Evolutionary conservation across 169 alveolate species (phyloP), one percentile per base, ranked within the genome.

Genomic region (Babesia gibsoni): DNA sequence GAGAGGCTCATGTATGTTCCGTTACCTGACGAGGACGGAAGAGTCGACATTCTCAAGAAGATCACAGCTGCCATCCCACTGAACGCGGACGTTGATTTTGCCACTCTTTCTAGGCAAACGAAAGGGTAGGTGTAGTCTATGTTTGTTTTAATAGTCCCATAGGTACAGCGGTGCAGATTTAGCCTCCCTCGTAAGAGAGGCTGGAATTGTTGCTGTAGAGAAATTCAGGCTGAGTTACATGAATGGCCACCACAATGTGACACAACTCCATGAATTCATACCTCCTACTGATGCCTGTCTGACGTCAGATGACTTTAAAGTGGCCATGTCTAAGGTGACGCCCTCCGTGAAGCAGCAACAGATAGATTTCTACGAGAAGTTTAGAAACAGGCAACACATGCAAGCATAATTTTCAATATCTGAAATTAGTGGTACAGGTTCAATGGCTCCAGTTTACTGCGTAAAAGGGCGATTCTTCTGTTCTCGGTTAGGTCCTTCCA

Each of bases 131-230:
- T 73, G 2, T 1, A 1, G 22, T 8, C 0, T 0, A 3, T 4
- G 9, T 0, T 10, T 2, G 18, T 0, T 14, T 0, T 45, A 4
- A n/a, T 0, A 8, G 20, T 2, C 10, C 9, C 33, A 10, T 42
- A 77, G 88, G 32, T 89, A 84, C 87, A 92, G 97, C 43, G 99
- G 99, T 23, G 99, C 99, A 20, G 99, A 97, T 86, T 65, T 97
- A 58, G 91, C 95, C 22, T 89, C 93, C 39, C 69, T 97, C 37
- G 91, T 95, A 18, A 84, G 98, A 59, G 98, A 95, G 84, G 98
- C 98, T 9, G 96, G 97, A 6, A 79, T 91, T 23, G 70, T 64
- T 29, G 95, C 95, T 16, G 83, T 91, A 30, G 94, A 91, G 45
- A 84, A 82, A 32, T 52, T 69, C 20, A 78, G 78, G 33, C 0